A percentile compares a stretch with the other conserved stretches of the same genome.
phyloP scores from a whole-genome alignment of 768 basidiomycete species.

The Boletus pseudo-olivaceus region DNA sequence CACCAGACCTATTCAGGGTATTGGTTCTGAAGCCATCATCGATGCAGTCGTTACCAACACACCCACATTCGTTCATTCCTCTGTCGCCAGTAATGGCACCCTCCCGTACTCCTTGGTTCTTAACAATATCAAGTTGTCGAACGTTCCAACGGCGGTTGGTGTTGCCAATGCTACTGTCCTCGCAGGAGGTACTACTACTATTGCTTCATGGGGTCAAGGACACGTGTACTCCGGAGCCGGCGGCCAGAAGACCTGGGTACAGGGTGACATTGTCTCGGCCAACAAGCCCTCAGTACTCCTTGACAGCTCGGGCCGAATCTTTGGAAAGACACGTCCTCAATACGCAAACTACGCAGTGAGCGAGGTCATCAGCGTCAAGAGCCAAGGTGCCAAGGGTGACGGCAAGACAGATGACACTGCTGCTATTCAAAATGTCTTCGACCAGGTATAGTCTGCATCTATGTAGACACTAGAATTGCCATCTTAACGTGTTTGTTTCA shows the following conservation, averaged over 20 bases:
- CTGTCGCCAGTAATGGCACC: conserved; percentile 25
- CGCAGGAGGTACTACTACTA: conserved; percentile 33
- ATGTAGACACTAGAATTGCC: background rate
- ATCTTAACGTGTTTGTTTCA: background rate
- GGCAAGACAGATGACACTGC: conserved; percentile 72
- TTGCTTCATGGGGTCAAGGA: conserved; percentile 69
- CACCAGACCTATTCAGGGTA: conserved; percentile 27
- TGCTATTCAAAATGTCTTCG: conserved; percentile 56
- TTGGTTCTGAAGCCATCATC: conserved; percentile 42
- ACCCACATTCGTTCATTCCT: conserved; percentile 40
- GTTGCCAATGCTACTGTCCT: conserved; percentile 29
- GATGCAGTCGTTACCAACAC: conserved; percentile 47
- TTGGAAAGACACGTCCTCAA: conserved; percentile 62
- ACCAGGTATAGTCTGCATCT: conserved; percentile 36
- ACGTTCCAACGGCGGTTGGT: conserved; percentile 35
- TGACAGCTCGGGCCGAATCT: conserved; percentile 54
- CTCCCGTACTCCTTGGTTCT: conserved; percentile 35
- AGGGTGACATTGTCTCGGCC: conserved; percentile 43
- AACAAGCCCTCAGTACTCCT: conserved; percentile 55
- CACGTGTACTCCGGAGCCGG: conserved; percentile 59
- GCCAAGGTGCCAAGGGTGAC: conserved; percentile 69
- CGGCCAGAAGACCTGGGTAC: conserved; percentile 42
- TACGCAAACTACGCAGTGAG: conserved; percentile 54
- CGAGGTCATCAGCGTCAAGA: conserved; percentile 68
- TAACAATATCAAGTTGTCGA: conserved; percentile 33